Percentiles rank a stretch among this genome's conserved stretches.
Evolutionary conservation across 345 rosid species (phyloP).

Genomic region (Lumnitzera littorea): DNA sequence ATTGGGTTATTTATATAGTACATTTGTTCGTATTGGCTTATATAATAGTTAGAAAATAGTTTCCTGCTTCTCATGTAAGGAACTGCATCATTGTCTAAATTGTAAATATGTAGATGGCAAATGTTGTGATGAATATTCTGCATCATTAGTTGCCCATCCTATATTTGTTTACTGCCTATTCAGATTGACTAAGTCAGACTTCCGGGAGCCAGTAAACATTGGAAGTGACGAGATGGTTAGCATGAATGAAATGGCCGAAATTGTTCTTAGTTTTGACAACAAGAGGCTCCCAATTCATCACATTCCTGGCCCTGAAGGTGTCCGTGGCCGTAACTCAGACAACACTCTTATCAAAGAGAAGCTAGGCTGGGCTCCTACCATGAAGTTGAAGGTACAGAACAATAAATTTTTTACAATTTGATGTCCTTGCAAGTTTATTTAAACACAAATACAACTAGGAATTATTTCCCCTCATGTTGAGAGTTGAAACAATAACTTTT

Average conservation of each 20-base stretch:
- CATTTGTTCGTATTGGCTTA: too few species aligned
- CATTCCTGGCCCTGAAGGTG: slow-evolving; percentile 99
- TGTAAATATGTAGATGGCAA: too few species aligned
- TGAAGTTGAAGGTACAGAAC: slow-evolving; percentile 75
- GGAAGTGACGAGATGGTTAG: slow-evolving; percentile 99
- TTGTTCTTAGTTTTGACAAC: slow-evolving; percentile 84
- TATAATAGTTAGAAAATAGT: too few species aligned
- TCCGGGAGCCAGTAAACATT: slow-evolving; percentile 96
- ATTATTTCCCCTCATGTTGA: too few species aligned
- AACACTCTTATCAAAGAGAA: slow-evolving; percentile 91
- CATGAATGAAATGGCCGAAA: slow-evolving; percentile 99
- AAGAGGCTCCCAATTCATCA: slow-evolving; percentile 86
- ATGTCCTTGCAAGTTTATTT: too few species aligned
- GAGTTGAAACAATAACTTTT: too few species aligned
- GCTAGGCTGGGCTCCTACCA: slow-evolving; percentile 99
- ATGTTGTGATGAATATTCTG: too few species aligned
- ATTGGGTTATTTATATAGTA: too few species aligned
- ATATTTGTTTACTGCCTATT: background rate
- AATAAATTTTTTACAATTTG: background rate
- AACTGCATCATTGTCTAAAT: too few species aligned
- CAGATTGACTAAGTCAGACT: slow-evolving; percentile 93
- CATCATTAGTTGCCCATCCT: too few species aligned
- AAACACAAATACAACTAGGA: too few species aligned
- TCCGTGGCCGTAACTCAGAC: slow-evolving; percentile 98
- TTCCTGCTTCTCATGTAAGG: too few species aligned